Conservation (phyloP, 2,329 filamentous ascomycete species). For the Myriosclerotinia duriaeana region DNA sequence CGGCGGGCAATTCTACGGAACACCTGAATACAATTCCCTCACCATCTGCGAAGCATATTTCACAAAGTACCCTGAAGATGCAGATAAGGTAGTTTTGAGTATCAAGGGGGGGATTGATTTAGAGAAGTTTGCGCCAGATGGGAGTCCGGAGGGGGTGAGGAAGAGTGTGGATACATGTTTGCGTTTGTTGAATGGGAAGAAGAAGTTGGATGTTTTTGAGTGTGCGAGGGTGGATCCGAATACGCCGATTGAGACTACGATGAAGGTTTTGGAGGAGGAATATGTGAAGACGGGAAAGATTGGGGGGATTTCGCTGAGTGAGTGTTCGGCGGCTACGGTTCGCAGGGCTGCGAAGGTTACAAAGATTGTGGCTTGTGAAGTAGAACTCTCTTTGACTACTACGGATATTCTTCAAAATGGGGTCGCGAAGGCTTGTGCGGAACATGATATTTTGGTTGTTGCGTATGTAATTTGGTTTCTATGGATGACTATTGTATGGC, state of each 20-base stretch:
- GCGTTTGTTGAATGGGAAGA: constrained; percentile 48
- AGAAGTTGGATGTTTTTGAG: constrained; percentile 57
- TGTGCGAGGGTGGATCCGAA: constrained; percentile 49
- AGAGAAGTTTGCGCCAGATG: constrained; percentile 46
- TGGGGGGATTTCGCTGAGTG: constrained; percentile 47
- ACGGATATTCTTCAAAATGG: constrained; percentile 43
- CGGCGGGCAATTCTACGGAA: constrained; percentile 64
- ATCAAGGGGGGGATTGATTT: constrained; percentile 58
- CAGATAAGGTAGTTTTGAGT: constrained; percentile 58
- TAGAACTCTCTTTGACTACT: constrained; percentile 47
- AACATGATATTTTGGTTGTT: constrained; percentile 67
- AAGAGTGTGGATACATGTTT: constrained; percentile 59
- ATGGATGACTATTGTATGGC: constrained; percentile 23
- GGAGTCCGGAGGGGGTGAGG: constrained; percentile 54
- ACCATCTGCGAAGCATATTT: constrained; percentile 63
- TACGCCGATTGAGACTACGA: constrained; percentile 44
- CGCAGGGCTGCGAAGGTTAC: constrained; percentile 43
- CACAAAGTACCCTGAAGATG: constrained; percentile 61
- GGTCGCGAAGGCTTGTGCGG: constrained; percentile 51
- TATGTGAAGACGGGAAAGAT: constrained; percentile 47
- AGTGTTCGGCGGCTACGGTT: constrained; percentile 47
- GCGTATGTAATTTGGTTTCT: constrained; percentile 44
- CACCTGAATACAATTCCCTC: constrained; percentile 57
- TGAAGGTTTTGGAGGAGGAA: constrained; percentile 39
- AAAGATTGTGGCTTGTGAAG: constrained; percentile 49